Evolutionary conservation across 345 rosid species (phyloP).

Genomic region (Euphorbia tirucalli): DNA sequence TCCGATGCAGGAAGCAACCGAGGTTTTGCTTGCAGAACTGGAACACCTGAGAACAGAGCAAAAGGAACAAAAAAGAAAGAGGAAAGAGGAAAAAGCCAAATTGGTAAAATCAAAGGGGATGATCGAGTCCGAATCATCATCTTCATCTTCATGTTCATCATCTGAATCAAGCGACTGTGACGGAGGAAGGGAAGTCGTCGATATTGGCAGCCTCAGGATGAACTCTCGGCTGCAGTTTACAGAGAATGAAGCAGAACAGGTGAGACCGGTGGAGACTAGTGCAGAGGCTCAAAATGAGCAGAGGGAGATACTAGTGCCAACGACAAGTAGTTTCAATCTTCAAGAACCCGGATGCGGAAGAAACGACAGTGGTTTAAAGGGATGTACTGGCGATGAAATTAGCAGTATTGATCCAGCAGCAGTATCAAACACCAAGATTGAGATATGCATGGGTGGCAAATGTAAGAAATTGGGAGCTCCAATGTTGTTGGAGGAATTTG

Average conservation of each 20-base stretch:
- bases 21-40: constrained; percentile 19
- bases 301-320: background rate
- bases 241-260: background rate
- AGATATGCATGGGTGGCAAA: constrained; percentile 34
- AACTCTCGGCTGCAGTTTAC: background rate
- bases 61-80: constrained; percentile 13
- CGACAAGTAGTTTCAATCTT: background rate
- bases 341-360: too few species aligned
- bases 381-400: background rate
- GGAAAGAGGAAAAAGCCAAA: constrained; percentile 8
- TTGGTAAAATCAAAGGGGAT: background rate
- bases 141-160: constrained; percentile 16
- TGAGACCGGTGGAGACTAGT: background rate
- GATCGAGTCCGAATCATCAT: constrained; percentile 10
- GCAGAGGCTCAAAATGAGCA: background rate
- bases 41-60: constrained; percentile 13
- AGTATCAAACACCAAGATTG: constrained; percentile 15
- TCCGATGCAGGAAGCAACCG: constrained; percentile 20
- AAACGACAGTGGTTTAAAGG: too few species aligned
- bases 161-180: constrained; percentile 24
- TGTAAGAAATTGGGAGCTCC: constrained; percentile 23
- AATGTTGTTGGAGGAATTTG: constrained; percentile 18
- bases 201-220: background rate
- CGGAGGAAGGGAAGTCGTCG: background rate
- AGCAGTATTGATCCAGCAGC: background rate